Evolutionary conservation across 2,329 filamentous ascomycete genomes (phyloP).

Genomic region (Colletotrichum karsti): DNA sequence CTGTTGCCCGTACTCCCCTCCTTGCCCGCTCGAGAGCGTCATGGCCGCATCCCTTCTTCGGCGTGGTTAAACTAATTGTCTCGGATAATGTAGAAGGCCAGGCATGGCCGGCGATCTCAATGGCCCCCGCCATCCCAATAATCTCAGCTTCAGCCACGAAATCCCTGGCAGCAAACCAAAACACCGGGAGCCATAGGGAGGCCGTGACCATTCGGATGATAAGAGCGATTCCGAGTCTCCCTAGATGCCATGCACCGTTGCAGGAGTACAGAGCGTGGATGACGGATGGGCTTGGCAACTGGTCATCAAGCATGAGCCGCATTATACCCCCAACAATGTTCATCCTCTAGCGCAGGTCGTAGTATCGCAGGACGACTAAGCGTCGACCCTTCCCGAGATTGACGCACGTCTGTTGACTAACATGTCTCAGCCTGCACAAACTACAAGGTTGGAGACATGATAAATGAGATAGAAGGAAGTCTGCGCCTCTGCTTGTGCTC

Average conservation of each 20-base stretch:
- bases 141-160: constrained; percentile 8
- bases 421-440: neutral
- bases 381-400: neutral
- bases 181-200: neutral
- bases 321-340: neutral
- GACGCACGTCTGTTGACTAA: neutral
- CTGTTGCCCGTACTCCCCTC: neutral
- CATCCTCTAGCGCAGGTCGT: neutral
- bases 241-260: neutral
- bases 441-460: neutral
- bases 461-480: neutral
- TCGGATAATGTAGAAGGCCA: neutral
- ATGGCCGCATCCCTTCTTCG: constrained; percentile 11
- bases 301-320: constrained; percentile 1
- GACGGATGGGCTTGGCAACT: neutral
- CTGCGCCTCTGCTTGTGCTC: neutral
- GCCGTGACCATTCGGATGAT: neutral
- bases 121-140: neutral
- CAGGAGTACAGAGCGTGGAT: neutral
- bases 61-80: neutral
- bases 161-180: neutral
- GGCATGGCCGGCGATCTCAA: neutral
- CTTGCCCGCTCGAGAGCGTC: neutral
- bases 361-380: neutral
- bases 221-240: neutral